These are phyloP conservation scores for Claviceps purpurea DNA, from an alignment of 2,329 filamentous ascomycete species.

Conservation along the genomic window DNA sequence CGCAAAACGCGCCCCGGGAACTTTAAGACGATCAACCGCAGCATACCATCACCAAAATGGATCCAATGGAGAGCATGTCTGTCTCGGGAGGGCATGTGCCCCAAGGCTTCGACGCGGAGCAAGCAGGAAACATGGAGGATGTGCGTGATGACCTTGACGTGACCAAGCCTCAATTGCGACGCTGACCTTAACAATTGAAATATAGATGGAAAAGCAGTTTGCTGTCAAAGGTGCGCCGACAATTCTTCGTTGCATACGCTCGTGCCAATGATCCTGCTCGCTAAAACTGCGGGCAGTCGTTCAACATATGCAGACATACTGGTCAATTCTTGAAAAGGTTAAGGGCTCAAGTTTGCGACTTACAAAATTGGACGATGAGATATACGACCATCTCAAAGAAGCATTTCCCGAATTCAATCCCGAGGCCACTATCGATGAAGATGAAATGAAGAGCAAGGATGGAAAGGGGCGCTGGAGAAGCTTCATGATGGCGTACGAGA, in stretches of 20 bases:
- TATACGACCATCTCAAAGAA: constrained; percentile 72
- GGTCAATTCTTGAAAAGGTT: constrained; percentile 84
- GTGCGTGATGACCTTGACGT: constrained; percentile 24
- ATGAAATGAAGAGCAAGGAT: constrained; percentile 92
- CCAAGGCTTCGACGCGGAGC: constrained; percentile 45
- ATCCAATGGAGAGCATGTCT: constrained; percentile 26
- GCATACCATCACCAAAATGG: constrained; percentile 15
- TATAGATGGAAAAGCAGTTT: constrained; percentile 95
- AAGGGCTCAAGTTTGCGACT: constrained; percentile 79
- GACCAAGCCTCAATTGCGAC: not conserved
- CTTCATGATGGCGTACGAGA: constrained; percentile 89
- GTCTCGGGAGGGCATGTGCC: constrained; percentile 24
- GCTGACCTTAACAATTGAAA: not conserved
- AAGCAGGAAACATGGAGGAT: constrained; percentile 41
- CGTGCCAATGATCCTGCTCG: not conserved
- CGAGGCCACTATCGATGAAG: constrained; percentile 67
- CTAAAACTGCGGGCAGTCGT: constrained; percentile 41
- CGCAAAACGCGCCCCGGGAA: not conserved
- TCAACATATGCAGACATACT: constrained; percentile 94
- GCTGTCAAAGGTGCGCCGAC: constrained; percentile 67
- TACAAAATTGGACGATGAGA: constrained; percentile 91
- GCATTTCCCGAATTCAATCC: constrained; percentile 93
- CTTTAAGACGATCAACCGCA: not conserved
- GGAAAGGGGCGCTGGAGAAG: constrained; percentile 92
- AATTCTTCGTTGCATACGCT: not conserved